Base-by-base conservation (phyloP, 2,329 filamentous ascomycete genomes). In the Aquanectria penicillioides region DNA sequence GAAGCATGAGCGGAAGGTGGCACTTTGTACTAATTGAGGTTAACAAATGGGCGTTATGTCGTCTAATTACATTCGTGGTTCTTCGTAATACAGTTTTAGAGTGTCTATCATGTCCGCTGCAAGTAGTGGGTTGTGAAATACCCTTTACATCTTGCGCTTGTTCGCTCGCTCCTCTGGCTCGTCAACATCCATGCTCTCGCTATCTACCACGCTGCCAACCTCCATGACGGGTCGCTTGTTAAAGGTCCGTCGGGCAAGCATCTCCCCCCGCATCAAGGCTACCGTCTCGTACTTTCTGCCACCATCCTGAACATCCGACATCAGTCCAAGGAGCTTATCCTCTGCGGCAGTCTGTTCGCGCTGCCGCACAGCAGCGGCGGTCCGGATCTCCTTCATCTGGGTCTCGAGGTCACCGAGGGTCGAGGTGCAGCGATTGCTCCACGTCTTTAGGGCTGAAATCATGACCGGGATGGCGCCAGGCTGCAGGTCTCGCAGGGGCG, bases 401-500 rank as follows among this genome's bases (percentile, higher is more conserved):
- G 80, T 79, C 63, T 97, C 93, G 4, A 99, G 85, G 25, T 90
- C 90, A 0, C 77, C 78, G 2, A 97, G 86, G 2, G 93, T 92
- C 4, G 81, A 78, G 6, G 86, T 85, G 79, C 94, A 98, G 57
- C 93, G 88, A n/a, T 77, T 80, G 49, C 90, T 88, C 94, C 94
- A 99, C 53, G 83, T 83, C 25, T 83, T 81, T 10, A 99, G 83
- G 11, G 88, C 85, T 3, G 78, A 74, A 23, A 93, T 83, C 78
- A 97, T 89, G 1, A 78, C 76, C 0, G 88, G 85, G 11, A 97
- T 83, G 54, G 89, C 86, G 56, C 87, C 86, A 0, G 93, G 93
- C 1, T 87, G 85, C 2, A 97, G 86, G 74, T 99, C 95, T 17
- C 95, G 93, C 2, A 97, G 86, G 0, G 95, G 91, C 0, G 94